These are phyloP conservation scores for Malassezia sympodialis DNA, from an alignment of 1,284 basidiomycete genomes.

Conservation along the genomic window DNA sequence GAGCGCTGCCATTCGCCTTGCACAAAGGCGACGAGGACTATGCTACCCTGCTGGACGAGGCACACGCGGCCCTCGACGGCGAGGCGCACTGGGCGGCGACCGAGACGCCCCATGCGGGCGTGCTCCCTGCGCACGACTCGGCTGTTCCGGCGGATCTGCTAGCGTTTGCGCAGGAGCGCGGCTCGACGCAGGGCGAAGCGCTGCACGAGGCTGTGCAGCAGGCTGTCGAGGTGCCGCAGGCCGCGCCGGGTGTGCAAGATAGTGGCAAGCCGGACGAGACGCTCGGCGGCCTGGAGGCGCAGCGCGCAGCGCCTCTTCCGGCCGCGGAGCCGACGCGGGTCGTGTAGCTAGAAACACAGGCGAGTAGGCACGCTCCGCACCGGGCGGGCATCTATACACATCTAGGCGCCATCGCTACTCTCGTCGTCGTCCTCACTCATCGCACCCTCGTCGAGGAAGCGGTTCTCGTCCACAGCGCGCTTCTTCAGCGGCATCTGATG, in stretches of 20 bases:
- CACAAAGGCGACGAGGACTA: slow-evolving; percentile 4
- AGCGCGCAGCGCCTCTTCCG: not conserved
- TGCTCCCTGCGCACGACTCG: slow-evolving; percentile 10
- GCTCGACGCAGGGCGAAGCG: slow-evolving; percentile 8
- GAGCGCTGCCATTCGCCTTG: slow-evolving; percentile 10
- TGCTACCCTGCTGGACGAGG: slow-evolving; percentile 8
- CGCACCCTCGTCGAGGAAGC: slow-evolving; percentile 19
- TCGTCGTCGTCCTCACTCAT: slow-evolving; percentile 32
- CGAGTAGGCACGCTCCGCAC: not conserved
- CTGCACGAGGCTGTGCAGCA: slow-evolving; percentile 9
- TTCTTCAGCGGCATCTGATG: slow-evolving; percentile 32
- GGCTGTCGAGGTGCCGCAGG: not conserved
- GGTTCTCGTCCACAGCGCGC: slow-evolving; percentile 8
- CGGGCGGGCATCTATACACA: not conserved
- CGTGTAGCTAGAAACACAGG: not conserved
- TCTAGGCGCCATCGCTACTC: slow-evolving; percentile 13
- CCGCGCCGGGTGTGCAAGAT: not conserved
- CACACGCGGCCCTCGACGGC: slow-evolving; percentile 8
- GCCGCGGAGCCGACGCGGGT: slow-evolving; percentile 1
- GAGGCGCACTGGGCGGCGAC: not conserved
- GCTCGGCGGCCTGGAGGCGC: not conserved
- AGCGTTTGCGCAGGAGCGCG: not conserved
- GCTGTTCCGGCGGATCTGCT: slow-evolving; percentile 3
- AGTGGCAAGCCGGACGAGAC: not conserved
- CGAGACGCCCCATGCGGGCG: not conserved